Evolutionary conservation across 2,329 filamentous ascomycete genomes (phyloP), one percentile per base, ranked within the genome.

Genomic region (Colletotrichum liaoningense): DNA sequence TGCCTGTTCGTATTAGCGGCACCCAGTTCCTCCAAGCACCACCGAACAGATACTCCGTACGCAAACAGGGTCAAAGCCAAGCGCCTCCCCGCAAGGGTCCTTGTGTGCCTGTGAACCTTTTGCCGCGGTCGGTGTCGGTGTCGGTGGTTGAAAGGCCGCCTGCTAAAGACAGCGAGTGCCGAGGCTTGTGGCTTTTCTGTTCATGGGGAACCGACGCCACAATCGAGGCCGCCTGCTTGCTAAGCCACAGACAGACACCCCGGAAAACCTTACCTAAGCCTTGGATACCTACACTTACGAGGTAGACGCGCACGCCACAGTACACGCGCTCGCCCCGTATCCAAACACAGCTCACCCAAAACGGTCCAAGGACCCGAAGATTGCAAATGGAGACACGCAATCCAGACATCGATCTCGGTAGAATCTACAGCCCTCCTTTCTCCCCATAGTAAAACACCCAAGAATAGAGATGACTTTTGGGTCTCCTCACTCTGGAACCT

Each of bases 381-480:
- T 49, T 49, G 42, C 42, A 49, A n/a, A n/a, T 49, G 42, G 42
- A 49, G 16, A 49, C 42, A n/a, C 42, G 42, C 42, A 49, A 49
- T 49, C 6, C 3, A n/a, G 42, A 49, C 38, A 42, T 7, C 38
- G 38, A 42, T 42, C 38, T 49, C 42, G 42, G 42, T 49, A 49
- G 19, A 49, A 49, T n/a, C n/a, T 42, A 19, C 38, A 42, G 38
- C 38, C 33, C 33, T 35, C 26, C 5, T 28, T 28, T 28, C 5
- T 28, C 28, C 28, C 56, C 4, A 35, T 28, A 33, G 56, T 12
- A 19, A 57, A 38, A 8, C 5, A 49, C 38, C n/a, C n/a, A 38
- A 38, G 55, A 26, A 62, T 49, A 62, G 65, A 58, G 56, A 49
- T 14, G 59, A 62, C 16, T 62, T 62, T 62, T 49, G 35, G 24